Conservation (phyloP, 129 eudicot genomes). For the Chrysanthemum lavandulifolium region DNA sequence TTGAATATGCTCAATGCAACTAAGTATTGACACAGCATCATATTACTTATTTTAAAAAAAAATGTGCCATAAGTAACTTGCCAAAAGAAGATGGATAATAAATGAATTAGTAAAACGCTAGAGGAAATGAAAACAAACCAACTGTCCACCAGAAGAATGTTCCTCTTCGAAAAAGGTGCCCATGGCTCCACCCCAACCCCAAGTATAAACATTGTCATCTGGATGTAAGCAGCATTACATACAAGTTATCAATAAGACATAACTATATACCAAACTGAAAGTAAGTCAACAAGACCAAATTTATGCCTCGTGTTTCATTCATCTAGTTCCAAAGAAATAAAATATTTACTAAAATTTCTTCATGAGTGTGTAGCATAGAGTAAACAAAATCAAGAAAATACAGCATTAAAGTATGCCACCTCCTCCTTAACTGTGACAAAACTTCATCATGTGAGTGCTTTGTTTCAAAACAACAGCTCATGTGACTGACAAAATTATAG, state of each 20-base stretch:
- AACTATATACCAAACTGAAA: slow-evolving; percentile 1
- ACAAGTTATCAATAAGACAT: slow-evolving; percentile 9
- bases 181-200: slow-evolving; percentile 99
- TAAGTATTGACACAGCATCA: not conserved
- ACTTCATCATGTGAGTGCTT: not conserved
- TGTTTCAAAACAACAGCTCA: not conserved
- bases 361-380: slow-evolving; percentile 3
- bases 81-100: not conserved
- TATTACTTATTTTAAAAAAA: not conserved
- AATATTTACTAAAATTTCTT: not conserved
- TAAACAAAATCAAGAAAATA: not conserved
- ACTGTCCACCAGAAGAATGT: slow-evolving; percentile 94
- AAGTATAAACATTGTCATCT: slow-evolving; percentile 79
- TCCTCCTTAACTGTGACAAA: not conserved
- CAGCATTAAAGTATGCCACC: not conserved
- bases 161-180: slow-evolving; percentile 91
- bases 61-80: too few relatives aligned
- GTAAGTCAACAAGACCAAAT: not conserved
- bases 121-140: slow-evolving; percentile 53
- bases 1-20: not conserved
- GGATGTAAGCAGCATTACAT: slow-evolving; percentile 21
- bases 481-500: not conserved
- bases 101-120: not conserved
- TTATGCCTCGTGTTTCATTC: not conserved
- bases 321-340: not conserved